Evolutionary conservation across 371 early-diverging fungal genomes (phyloP).

Genomic region (Apophysomyces ossiformis): DNA sequence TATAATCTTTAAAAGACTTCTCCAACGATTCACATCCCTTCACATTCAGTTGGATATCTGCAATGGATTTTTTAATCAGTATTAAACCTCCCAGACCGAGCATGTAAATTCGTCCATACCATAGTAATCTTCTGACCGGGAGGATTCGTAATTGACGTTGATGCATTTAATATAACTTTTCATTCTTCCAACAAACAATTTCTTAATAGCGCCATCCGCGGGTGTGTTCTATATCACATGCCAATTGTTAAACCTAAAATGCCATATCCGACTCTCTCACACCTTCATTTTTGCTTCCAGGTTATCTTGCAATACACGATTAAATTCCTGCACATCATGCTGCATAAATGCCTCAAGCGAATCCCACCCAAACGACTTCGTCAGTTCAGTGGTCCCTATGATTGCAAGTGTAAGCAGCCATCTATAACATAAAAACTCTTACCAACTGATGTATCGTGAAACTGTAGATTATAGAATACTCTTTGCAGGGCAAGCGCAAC

Average conservation of each 20-base stretch:
- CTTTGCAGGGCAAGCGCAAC: slow-evolving; percentile 95
- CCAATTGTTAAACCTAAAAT: background rate
- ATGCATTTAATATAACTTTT: slow-evolving; percentile 95
- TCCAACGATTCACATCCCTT: slow-evolving; percentile 88
- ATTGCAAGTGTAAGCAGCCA: background rate
- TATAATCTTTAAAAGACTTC: slow-evolving; percentile 94
- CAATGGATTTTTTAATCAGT: background rate
- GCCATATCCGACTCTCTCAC: background rate
- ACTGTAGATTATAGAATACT: slow-evolving; percentile 91
- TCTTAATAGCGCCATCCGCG: slow-evolving; percentile 91
- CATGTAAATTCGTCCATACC: slow-evolving; percentile 19
- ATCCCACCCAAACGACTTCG: slow-evolving; percentile 98
- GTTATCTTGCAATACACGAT: slow-evolving; percentile 95
- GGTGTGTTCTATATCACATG: slow-evolving; percentile 67
- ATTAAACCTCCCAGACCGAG: background rate
- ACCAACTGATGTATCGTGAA: slow-evolving; percentile 70
- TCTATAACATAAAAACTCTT: slow-evolving; percentile 12
- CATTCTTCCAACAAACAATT: slow-evolving; percentile 94
- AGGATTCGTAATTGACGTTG: slow-evolving; percentile 94
- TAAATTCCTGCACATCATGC: slow-evolving; percentile 98
- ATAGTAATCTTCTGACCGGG: slow-evolving; percentile 76
- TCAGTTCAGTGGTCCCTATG: slow-evolving; percentile 89
- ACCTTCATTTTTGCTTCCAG: slow-evolving; percentile 90
- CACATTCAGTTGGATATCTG: slow-evolving; percentile 94
- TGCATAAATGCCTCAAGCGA: slow-evolving; percentile 94